Base-by-base conservation (phyloP, 2,329 filamentous ascomycete species). In the Hypoxylon sp. region DNA sequence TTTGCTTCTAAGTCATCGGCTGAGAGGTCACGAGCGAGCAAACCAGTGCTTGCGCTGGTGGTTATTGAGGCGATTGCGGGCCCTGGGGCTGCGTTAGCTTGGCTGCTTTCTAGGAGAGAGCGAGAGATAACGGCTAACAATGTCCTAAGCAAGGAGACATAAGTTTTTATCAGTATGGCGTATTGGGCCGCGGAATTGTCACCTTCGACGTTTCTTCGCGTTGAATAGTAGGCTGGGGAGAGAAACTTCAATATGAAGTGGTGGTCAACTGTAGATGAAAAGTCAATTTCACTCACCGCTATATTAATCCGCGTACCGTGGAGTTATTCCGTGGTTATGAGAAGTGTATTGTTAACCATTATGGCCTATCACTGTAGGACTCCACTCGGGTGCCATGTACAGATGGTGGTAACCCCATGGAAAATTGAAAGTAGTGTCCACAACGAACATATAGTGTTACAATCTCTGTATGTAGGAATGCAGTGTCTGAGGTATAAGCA, bases 71-170 rank as follows among this genome's bases (percentile, higher is more conserved):
- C 23, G 1, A 45, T 68, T 36, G 51, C 46, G 14, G 65, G 60
- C 3, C 65, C 65, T 4, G 65, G 65, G 3, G 61, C 57, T 46
- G 61, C 45, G 9, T 32, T 68, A 23, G 65, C 60, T 43, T 68
- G 56, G 65, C 25, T 65, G 21, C 48, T 68, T 11, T 64, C 30
- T 19, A 50, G 23, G 14, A 68, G 52, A 2, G 65, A 65, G 21
- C 10, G 34, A 19, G 36, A 57, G 6, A 34, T 5, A 13, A 5
- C 41, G 41, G 38, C 41, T 65, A 14, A 4, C 9, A 25, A 64
- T 14, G 10, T 25, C 36, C 6, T 17, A 21, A 56, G 43, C 13
- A 60, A 65, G 28, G 36, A 51, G 2, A 25, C 50, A 7, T 58
- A 21, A 53, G 13, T 19, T 6, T 36, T 13, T 25, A 19, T 21